Conservation (phyloP, 2,329 filamentous ascomycete species). For the Botrytis fragariae region DNA sequence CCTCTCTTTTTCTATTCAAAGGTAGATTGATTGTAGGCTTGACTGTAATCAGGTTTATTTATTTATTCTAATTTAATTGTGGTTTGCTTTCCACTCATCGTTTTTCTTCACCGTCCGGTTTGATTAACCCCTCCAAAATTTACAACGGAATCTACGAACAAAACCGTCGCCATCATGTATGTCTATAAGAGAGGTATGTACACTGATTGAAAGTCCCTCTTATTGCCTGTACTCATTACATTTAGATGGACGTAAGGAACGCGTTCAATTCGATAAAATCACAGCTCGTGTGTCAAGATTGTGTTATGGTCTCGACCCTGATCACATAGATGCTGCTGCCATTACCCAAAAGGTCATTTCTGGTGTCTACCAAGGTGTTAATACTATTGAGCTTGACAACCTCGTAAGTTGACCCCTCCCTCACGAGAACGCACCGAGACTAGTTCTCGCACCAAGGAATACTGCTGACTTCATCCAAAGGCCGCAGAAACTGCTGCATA, state of each 20-base stretch:
- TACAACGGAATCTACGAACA: slow-evolving; percentile 19
- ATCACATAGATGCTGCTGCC: slow-evolving; percentile 94
- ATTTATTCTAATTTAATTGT: slow-evolving; percentile 5
- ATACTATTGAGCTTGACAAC: slow-evolving; percentile 93
- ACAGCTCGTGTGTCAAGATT: slow-evolving; percentile 95
- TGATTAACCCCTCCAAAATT: slow-evolving; percentile 22
- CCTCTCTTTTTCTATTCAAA: not conserved
- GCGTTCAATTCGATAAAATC: slow-evolving; percentile 99
- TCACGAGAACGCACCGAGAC: slow-evolving; percentile 26
- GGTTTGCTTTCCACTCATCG: slow-evolving; percentile 4
- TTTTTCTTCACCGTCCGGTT: not conserved
- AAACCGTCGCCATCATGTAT: slow-evolving; percentile 37
- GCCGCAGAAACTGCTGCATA: slow-evolving; percentile 98
- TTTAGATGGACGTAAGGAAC: slow-evolving; percentile 97
- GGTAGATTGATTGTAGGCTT: not conserved
- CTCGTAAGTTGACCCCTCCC: slow-evolving; percentile 63
- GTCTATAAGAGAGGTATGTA: slow-evolving; percentile 41
- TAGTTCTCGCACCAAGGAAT: slow-evolving; percentile 6
- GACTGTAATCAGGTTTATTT: not conserved
- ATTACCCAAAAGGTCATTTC: slow-evolving; percentile 99
- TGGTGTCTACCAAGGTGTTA: slow-evolving; percentile 97
- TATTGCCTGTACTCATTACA: not conserved
- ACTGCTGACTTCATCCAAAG: slow-evolving; percentile 47
- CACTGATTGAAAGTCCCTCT: not conserved
- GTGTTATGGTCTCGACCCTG: slow-evolving; percentile 94